Percentiles rank a stretch among this genome's conserved stretches.
Evolutionary conservation across 140 eudicot genomes (phyloP).

Genomic region (Stevia rebaudiana): DNA sequence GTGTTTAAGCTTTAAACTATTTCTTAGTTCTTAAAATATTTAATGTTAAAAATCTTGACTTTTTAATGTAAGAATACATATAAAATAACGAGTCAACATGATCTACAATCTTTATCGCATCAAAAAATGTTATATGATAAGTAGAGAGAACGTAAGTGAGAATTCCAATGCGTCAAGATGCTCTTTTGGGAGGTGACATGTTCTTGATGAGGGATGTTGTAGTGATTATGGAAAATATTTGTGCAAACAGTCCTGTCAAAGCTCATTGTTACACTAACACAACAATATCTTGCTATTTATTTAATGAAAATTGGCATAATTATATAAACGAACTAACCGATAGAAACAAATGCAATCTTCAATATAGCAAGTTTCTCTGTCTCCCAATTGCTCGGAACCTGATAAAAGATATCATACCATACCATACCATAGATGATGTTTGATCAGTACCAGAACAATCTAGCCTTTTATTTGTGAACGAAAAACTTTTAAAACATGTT

Average conservation of each 20-base stretch:
- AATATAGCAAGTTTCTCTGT: conserved; percentile 36
- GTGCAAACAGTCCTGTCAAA: conserved; percentile 52
- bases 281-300: conserved; percentile 8
- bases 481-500: too few relatives aligned
- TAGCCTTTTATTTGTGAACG: too few relatives aligned
- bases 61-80: too few relatives aligned
- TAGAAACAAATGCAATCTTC: conserved; percentile 29
- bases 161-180: conserved; percentile 40
- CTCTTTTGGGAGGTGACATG: conserved; percentile 77
- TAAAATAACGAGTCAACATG: not conserved
- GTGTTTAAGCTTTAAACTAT: too few relatives aligned
- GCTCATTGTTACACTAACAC: conserved; percentile 5
- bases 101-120: too few relatives aligned
- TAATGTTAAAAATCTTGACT: too few relatives aligned
- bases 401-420: too few relatives aligned
- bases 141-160: too few relatives aligned
- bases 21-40: too few relatives aligned
- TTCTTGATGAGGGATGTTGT: conserved; percentile 54
- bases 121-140: too few relatives aligned
- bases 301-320: not conserved
- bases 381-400: conserved; percentile 44
- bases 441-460: too few relatives aligned
- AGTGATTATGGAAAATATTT: conserved; percentile 42
- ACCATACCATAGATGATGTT: too few relatives aligned
- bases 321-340: conserved; percentile 38